Evolutionary conservation across 2,329 filamentous ascomycete genomes (phyloP).

Genomic region (Pezicula neosporulosa): DNA sequence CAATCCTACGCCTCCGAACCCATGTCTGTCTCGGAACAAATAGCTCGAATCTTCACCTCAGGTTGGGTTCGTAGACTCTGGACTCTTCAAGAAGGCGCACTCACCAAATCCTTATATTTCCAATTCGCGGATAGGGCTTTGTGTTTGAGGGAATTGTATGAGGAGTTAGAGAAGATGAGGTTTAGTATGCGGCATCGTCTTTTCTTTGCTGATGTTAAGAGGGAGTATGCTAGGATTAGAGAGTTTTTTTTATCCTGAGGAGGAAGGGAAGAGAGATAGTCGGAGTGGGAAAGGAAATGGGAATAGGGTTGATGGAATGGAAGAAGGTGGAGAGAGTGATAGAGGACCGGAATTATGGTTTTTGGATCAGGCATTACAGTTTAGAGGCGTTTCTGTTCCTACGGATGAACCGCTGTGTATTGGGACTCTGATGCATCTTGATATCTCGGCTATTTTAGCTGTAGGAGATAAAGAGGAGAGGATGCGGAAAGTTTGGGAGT

Average conservation of each 20-base stretch:
- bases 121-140: constrained; percentile 30
- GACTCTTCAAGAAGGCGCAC: constrained; percentile 37
- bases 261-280: background rate
- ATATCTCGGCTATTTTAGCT: constrained; percentile 14
- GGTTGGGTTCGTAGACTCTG: constrained; percentile 37
- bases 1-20: constrained; percentile 14
- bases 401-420: constrained; percentile 29
- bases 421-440: constrained; percentile 23
- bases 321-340: no score
- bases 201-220: background rate
- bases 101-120: constrained; percentile 28
- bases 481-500: constrained; percentile 23
- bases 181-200: background rate
- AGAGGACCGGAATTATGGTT: no score
- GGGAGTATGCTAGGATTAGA: background rate
- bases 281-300: constrained; percentile 5
- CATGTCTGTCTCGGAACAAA: constrained; percentile 20
- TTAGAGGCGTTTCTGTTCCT: constrained; percentile 26
- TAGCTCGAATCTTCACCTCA: constrained; percentile 30
- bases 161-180: constrained; percentile 8
- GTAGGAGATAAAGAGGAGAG: constrained; percentile 10
- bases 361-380: constrained; percentile 25
- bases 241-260: background rate
- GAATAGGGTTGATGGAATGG: no score
- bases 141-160: constrained; percentile 12